Conservation (phyloP, 108 stramenopile genomes). For the Parmales sp. region DNA sequence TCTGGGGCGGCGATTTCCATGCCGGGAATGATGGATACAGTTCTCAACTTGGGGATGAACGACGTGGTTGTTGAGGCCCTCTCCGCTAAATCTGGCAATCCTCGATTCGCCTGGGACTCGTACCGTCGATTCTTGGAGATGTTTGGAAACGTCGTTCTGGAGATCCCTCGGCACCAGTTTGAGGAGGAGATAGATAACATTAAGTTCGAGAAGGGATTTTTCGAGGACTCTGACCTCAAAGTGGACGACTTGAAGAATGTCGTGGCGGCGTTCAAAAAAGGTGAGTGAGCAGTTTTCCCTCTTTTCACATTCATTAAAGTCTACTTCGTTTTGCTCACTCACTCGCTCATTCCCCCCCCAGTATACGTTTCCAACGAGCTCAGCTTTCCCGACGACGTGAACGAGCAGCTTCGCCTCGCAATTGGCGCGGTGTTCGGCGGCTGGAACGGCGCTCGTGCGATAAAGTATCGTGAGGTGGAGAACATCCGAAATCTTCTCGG, state of each 20-base stretch:
- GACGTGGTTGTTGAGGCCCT: constrained; percentile 35
- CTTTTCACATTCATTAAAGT: too few relatives aligned
- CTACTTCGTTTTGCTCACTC: too few relatives aligned
- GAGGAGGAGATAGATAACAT: constrained; percentile 26
- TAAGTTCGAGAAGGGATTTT: constrained; percentile 9
- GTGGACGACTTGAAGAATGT: constrained; percentile 15
- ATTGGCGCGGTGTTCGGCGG: constrained; percentile 34
- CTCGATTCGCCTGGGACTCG: constrained; percentile 32
- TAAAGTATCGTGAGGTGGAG: constrained; percentile 38
- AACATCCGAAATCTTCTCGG: constrained; percentile 36
- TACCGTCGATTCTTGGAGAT: constrained; percentile 41
- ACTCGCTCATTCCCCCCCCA: too few relatives aligned
- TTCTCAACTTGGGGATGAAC: constrained; percentile 44
- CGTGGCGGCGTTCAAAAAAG: constrained; percentile 16
- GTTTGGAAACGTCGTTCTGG: constrained; percentile 38
- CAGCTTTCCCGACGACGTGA: constrained; percentile 16
- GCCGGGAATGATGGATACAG: constrained; percentile 46
- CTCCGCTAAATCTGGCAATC: constrained; percentile 24
- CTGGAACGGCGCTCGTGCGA: constrained; percentile 36
- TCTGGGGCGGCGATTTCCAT: constrained; percentile 44
- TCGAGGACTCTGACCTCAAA: constrained; percentile 14
- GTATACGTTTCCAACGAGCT: constrained; percentile 12
- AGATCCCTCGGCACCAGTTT: constrained; percentile 20
- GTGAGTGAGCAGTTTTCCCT: too few relatives aligned
- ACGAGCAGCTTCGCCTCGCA: constrained; percentile 29